Conservation (phyloP, 1,284 basidiomycete genomes). For the Sanghuangporus weigelae region DNA sequence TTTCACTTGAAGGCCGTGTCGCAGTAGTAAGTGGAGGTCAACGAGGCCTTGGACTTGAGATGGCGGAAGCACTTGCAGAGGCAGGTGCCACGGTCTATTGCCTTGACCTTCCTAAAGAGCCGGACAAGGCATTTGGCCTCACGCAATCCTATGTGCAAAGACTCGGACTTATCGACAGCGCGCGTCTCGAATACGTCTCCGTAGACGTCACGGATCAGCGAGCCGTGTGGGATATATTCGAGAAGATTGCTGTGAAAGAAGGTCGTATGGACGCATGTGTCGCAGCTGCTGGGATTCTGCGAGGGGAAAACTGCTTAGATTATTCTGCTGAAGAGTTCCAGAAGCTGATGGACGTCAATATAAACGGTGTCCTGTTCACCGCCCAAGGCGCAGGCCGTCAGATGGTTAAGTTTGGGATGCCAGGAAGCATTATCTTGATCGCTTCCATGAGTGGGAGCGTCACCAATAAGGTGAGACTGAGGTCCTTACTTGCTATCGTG, state of each 20-base stretch:
- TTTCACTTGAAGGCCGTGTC: constrained; percentile 67
- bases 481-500: not conserved
- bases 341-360: constrained; percentile 66
- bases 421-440: constrained; percentile 78
- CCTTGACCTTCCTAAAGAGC: constrained; percentile 62
- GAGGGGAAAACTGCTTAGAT: constrained; percentile 57
- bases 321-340: constrained; percentile 69
- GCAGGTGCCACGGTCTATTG: constrained; percentile 77
- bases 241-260: constrained; percentile 58
- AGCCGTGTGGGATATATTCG: constrained; percentile 48
- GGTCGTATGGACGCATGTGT: constrained; percentile 69
- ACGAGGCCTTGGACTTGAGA: constrained; percentile 78
- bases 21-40: constrained; percentile 76
- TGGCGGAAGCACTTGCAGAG: constrained; percentile 74
- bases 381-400: constrained; percentile 76
- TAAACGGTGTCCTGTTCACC: constrained; percentile 71
- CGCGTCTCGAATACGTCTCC: constrained; percentile 60
- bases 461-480: constrained; percentile 56
- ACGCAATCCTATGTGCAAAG: constrained; percentile 48
- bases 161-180: constrained; percentile 32
- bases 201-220: constrained; percentile 62
- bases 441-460: constrained; percentile 74
- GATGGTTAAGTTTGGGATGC: constrained; percentile 62
- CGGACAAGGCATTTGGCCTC: constrained; percentile 62
- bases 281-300: constrained; percentile 74